Conservation (phyloP, 352 stramenopile species). For the Globisporangium middletonii region DNA sequence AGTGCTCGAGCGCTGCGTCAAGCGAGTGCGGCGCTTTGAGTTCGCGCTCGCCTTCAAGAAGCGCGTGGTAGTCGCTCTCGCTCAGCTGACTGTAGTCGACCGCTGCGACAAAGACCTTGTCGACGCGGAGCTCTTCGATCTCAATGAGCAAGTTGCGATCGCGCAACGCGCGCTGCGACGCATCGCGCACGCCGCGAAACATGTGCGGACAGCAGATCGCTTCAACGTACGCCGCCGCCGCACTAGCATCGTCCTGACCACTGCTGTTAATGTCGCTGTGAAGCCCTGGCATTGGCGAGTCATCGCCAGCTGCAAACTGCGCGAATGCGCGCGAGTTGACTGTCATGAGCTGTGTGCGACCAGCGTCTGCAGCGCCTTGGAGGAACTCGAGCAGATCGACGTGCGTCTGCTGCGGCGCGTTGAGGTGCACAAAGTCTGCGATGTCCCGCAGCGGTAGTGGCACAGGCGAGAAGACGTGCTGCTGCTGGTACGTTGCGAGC, state of each 20-base stretch:
- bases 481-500: slow-evolving; percentile 18
- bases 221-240: slow-evolving; percentile 12
- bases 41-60: slow-evolving; percentile 10
- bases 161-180: slow-evolving; percentile 14
- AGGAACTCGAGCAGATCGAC: slow-evolving; percentile 39
- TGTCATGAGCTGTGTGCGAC: slow-evolving; percentile 21
- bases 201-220: slow-evolving; percentile 26
- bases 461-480: slow-evolving; percentile 21
- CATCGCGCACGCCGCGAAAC: slow-evolving; percentile 18
- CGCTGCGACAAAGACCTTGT: slow-evolving; percentile 19
- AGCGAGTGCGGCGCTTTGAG: slow-evolving; percentile 17
- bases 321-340: slow-evolving; percentile 34
- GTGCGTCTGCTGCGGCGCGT: slow-evolving; percentile 23
- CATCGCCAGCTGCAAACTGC: slow-evolving; percentile 18
- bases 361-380: slow-evolving; percentile 21
- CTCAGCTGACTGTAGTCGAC: slow-evolving; percentile 31
- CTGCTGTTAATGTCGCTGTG: neutral
- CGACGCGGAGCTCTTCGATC: slow-evolving; percentile 27
- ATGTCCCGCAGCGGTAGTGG: slow-evolving; percentile 18
- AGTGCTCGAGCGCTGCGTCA: slow-evolving; percentile 30
- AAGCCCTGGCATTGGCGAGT: neutral
- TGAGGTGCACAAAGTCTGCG: slow-evolving; percentile 27
- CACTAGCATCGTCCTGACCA: too few relatives aligned
- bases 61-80: slow-evolving; percentile 20
- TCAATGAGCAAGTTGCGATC: slow-evolving; percentile 29